Evolutionary conservation across 495 filamentous ascomycete species (phyloP), one percentile per base, ranked within the genome.

Genomic region (Trypethelium eluteriae): DNA sequence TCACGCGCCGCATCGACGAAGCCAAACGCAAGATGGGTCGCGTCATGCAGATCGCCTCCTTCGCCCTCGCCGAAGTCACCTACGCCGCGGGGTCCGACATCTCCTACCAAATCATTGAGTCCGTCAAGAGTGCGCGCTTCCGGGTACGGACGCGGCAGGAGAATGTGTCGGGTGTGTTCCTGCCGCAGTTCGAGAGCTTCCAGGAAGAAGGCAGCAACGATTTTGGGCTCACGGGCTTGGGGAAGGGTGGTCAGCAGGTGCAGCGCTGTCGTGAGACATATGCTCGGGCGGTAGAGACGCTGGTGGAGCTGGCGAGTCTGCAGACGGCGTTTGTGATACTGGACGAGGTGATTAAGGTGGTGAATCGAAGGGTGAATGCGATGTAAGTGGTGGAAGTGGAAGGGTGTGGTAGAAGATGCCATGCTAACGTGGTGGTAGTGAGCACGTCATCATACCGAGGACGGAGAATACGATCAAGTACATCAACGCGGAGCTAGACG

Each of bases 401-500:
- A 25, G 39, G 5, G 18, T 62, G 10, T 39, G 3, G n/a, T 25
- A 44, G 49, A 72, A 5, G 46, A 36, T 25, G 25, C 25, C 25
- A 59, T 41, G 38, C 69, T 64, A 57, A 64, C 64, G 65, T 25
- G 2, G 34, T 49, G 10, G 11, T 66, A 86, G 82, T 76, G 93
- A 95, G 78, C 92, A 98, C 78, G 95, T 99, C 65, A 98, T 99
- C 71, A 98, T 99, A 70, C 94, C 94, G 38, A 84, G 94, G 59
- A 99, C 94, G 25, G 93, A 98, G 75, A 99, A 98, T 70, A 99
- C 94, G 62, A 99, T 99, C 81, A 97, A 92, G 79, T 96, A 98
- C 74, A 99, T 99, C 84, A 99, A 96, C 79, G 96, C 92, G 10
- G 94, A 99, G 75, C 87, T 99, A 16, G 94, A 99, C 75, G 94